Evolutionary conservation across 2,329 filamentous ascomycete genomes (phyloP), one percentile per base, ranked within the genome.

Genomic region (Macrophomina phaseolina): DNA sequence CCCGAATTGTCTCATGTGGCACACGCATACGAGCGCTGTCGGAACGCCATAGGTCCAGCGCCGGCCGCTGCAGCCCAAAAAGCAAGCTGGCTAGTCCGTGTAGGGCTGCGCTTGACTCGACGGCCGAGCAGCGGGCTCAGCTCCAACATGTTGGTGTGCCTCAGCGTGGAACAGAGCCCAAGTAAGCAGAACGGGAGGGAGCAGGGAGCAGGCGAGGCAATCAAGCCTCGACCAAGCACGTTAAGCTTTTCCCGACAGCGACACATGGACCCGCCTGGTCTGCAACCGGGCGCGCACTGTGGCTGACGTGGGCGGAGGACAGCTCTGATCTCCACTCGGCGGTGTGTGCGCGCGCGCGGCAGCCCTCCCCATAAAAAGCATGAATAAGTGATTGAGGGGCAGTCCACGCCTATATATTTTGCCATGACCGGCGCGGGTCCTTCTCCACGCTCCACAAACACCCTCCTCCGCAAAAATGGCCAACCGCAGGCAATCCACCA

Each of bases 201-300:
- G 42, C 42, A 8, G 42, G 40, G n/a, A 1, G 56, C 56, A 61
- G 55, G 55, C 23, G 56, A 42, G 42, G 56, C 42, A 5, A 14
- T 49, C 28, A 65, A 65, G 63, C 63, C 42, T 65, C 42, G 30
- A n/a, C 63, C 51, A 65, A 65, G 51, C 63, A 56, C 51, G 32
- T 23, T 56, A 56, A 65, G 51, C 51, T 56, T 65, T 56, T 45
- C 18, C n/a, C 63, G 63, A 16, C 38, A 14, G 49, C 51, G 62
- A 40, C 49, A 49, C 34, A 23, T 32, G 56, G 58, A 49, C 58
- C 58, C 58, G 58, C 58, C 28, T 16, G 7, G 28, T 34, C 30
- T 62, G 42, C 32, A 49, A 38, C 58, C 58, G 45, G 58, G 58
- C 32, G 58, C 58, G 58, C 58, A 62, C 8, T 34, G 42, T 56